Base-by-base conservation (phyloP, 305 asterid species). In the Fraxinus velutina region DNA sequence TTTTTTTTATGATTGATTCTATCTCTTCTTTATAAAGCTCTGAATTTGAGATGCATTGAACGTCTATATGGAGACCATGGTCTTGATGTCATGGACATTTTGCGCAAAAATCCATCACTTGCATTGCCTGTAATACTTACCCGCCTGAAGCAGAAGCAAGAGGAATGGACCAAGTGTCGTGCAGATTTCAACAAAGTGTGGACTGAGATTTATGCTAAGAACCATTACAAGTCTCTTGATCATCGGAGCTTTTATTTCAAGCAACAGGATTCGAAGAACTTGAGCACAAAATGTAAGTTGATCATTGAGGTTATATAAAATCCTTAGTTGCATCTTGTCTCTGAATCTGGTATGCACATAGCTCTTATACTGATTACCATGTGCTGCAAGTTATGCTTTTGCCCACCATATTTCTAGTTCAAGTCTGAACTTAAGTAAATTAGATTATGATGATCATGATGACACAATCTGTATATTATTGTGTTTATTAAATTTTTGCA, bases 31-130 rank as follows among this genome's bases (percentile, higher is more conserved):
- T 64, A 22, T 84, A 70, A 73, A 96, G 99, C 91, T 84, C 90
- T 94, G 82, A 91, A 91, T 89, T 76, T 93, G 82, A 94, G 98
- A 89, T 94, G 97, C 94, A 94, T 93, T 82, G 99, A 94, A 87
- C 97, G 99, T 22, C 88, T 97, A 22, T 97, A 97, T 89, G 99
- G 99, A 50, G 99, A 97, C 85, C 99, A 97, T 91, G 99, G 99
- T 81, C 94, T 97, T 81, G 99, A 97, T 81, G 97, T 92, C 90
- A 83, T 91, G 91, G 99, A 97, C 78, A 91, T 97, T 78, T 89
- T 97, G 89, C 98, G 95, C 42, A 97, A 91, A 91, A 97, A 88
- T 72, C 92, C 97, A 75, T 88, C 98, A 24, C 86, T 87, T 85
- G 89, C 96, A 77, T 88, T 97, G 89, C 95, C 97, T 78, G 97